Conservation (phyloP, 177 flowering plant genomes). For the Tripterygium wilfordii region DNA sequence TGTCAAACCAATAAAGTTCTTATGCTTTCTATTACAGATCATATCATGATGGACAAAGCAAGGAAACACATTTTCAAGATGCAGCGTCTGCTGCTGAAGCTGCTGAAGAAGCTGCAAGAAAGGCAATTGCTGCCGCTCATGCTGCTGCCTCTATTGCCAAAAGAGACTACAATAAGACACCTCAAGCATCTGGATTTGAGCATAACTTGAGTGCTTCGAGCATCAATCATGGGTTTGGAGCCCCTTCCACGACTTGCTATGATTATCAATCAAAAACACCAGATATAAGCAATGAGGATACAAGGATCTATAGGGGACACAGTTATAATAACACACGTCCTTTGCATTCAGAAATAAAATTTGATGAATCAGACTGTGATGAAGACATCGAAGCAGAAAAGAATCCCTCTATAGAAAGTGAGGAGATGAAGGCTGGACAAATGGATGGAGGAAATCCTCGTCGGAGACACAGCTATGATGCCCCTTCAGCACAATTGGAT, state of each 20-base stretch:
- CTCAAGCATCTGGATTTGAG: constrained; percentile 14
- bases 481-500: constrained; percentile 30
- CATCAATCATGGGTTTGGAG: constrained; percentile 10
- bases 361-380: constrained; percentile 62
- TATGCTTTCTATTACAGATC: constrained; percentile 12
- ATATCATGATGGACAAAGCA: constrained; percentile 13
- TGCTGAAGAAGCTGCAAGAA: constrained; percentile 68
- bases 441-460: background rate
- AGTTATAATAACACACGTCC: constrained; percentile 37
- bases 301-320: constrained; percentile 50
- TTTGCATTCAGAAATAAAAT: constrained; percentile 34
- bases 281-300: constrained; percentile 22
- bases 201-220: constrained; percentile 10
- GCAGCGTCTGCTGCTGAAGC: constrained; percentile 81
- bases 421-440: too few relatives aligned
- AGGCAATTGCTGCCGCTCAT: constrained; percentile 81
- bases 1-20: background rate
- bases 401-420: too few relatives aligned
- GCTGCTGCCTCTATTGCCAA: constrained; percentile 71
- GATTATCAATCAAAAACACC: constrained; percentile 13
- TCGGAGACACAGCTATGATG: constrained; percentile 62
- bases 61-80: constrained; percentile 35
- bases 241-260: too few relatives aligned
- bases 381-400: constrained; percentile 44
- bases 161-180: constrained; percentile 21